Percentiles rank a stretch among this genome's conserved stretches.
Evolutionary conservation across 2,329 filamentous ascomycete species (phyloP).

Genomic region (Shiraia sp.): DNA sequence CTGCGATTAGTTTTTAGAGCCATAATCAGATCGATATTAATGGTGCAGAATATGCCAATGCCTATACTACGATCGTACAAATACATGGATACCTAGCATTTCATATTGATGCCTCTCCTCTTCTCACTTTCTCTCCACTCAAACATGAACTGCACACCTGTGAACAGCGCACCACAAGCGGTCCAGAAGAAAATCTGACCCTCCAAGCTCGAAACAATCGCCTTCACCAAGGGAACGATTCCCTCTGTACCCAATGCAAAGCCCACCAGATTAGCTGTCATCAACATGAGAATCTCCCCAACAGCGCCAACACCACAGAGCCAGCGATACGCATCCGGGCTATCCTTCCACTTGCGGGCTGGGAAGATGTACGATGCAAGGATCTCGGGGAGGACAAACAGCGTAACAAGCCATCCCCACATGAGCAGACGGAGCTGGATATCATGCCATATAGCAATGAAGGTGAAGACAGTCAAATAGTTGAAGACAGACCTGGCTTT

Average conservation of each 20-base stretch:
- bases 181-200: slow-evolving; percentile 73
- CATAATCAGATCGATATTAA: too few species aligned
- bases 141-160: slow-evolving; percentile 93
- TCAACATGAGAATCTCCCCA: slow-evolving; percentile 90
- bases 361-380: slow-evolving; percentile 75
- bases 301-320: slow-evolving; percentile 81
- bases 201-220: slow-evolving; percentile 75
- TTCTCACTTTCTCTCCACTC: slow-evolving; percentile 86
- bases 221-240: slow-evolving; percentile 71
- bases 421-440: slow-evolving; percentile 87
- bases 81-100: slow-evolving; percentile 61
- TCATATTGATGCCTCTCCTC: slow-evolving; percentile 78
- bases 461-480: slow-evolving; percentile 87
- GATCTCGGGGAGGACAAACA: slow-evolving; percentile 92
- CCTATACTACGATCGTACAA: not conserved
- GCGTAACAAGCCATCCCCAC: slow-evolving; percentile 95
- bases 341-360: slow-evolving; percentile 67
- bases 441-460: slow-evolving; percentile 97
- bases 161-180: slow-evolving; percentile 76
- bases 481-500: slow-evolving; percentile 69
- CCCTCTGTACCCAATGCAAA: slow-evolving; percentile 94
- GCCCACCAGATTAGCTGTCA: slow-evolving; percentile 89
- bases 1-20: too few species aligned
- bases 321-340: slow-evolving; percentile 75
- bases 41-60: too few species aligned